Base-by-base conservation (phyloP, 2,329 filamentous ascomycete genomes). In the Aspergillus tamarii region DNA sequence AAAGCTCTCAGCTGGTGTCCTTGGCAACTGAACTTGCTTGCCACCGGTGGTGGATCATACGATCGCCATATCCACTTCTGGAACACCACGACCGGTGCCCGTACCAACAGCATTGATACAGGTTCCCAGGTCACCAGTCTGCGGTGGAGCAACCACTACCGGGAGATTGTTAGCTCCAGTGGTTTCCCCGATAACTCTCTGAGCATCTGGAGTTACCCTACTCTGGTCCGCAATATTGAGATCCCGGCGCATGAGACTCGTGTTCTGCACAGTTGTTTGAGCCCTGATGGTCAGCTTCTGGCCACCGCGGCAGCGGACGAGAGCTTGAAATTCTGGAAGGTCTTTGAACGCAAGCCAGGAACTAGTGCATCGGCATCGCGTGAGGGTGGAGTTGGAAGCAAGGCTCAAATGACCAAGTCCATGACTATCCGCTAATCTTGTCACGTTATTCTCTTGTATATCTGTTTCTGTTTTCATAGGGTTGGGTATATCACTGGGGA, bases 1-100 rank as follows among this genome's bases (percentile, higher is more conserved):
- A 99, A 99, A 88, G 95, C 95, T 64, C 88, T 99, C 53, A 91
- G 93, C 67, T 99, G 95, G 95, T 99, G 95, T 85, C 95, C 95
- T 50, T 99, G 95, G 95, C 95, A 97, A 83, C 89, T 92, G 80
- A 98, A 97, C 85, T 89, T 98, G 57, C 90, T 99, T 55, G 95
- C 95, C 63, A 98, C 95, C 50, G 95, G 95, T 62, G 95, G 95
- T 75, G 95, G 95, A 71, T 96, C 93, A 50, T 96, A 97, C 80
- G 95, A 99, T 78, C 91, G 93, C 72, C 92, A 97, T 82, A 99
- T 99, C 80, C 95, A 99, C 85, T 99, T 99, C 88, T 99, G 95
- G 95, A 99, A 99, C 87, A 96, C 94, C 54, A 98, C 95, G 26
- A 97, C 94, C 5, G 95, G 95, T 65, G 94, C 95, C 59, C 92